These are phyloP conservation scores for Beta lomatogona DNA, from an alignment of 179 eudicot species.

Conservation along the genomic window DNA sequence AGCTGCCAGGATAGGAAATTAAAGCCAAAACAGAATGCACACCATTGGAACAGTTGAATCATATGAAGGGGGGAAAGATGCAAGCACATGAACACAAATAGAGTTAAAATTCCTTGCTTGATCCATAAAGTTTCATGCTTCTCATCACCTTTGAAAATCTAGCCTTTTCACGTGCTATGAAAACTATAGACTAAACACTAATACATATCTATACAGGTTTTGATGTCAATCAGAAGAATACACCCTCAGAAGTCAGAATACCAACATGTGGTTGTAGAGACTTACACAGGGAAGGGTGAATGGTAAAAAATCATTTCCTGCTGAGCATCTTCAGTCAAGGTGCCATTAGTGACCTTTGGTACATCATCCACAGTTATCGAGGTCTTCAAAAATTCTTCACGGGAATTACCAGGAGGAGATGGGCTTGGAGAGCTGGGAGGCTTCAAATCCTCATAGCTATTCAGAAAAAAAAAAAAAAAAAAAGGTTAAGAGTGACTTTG, in stretches of 20 bases:
- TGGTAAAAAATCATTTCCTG: conserved; percentile 33
- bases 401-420: conserved; percentile 41
- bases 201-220: not conserved
- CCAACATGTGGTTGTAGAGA: not conserved
- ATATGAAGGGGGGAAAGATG: not conserved
- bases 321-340: conserved; percentile 26
- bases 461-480: not conserved
- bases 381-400: conserved; percentile 25
- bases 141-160: not conserved
- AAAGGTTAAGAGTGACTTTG: not conserved
- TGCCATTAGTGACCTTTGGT: conserved; percentile 20
- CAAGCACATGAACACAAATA: not conserved
- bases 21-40: not conserved
- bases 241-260: not conserved
- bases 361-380: conserved; percentile 36
- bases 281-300: conserved; percentile 66
- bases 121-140: not conserved
- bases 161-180: not conserved
- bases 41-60: not conserved
- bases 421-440: conserved; percentile 73
- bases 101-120: not conserved
- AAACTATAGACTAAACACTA: not conserved
- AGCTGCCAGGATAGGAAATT: not conserved
- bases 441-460: conserved; percentile 70
- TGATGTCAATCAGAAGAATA: not conserved